Conservation (phyloP, 345 rosid species). For the Mallotus nudiflorus region DNA sequence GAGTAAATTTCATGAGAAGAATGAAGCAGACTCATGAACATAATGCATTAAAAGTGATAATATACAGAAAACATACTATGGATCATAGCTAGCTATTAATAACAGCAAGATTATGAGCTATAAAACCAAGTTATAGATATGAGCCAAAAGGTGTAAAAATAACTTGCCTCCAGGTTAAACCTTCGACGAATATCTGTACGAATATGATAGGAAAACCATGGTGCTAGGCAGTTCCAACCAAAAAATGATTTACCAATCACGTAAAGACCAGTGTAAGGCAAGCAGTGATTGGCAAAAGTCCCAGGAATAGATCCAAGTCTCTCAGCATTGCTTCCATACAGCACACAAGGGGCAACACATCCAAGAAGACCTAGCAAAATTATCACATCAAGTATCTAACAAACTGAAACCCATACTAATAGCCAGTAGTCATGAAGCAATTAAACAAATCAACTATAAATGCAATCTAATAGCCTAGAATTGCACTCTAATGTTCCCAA, state of each 20-base stretch:
- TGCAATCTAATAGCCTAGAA: neutral
- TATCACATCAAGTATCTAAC: neutral
- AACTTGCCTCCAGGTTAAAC: constrained; percentile 88
- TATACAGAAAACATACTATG: neutral
- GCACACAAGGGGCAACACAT: constrained; percentile 79
- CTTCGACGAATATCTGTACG: constrained; percentile 76
- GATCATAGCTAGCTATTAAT: neutral
- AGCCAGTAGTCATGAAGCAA: neutral
- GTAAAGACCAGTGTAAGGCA: constrained; percentile 70
- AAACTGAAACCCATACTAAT: neutral
- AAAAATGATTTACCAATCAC: constrained; percentile 60
- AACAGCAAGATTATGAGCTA: neutral
- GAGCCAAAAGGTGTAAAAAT: constrained; percentile 4
- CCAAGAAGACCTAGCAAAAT: constrained; percentile 75
- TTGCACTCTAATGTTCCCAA: neutral
- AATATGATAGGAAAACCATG: constrained; percentile 73
- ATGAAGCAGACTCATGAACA: neutral
- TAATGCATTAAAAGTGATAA: neutral
- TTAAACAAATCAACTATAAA: neutral
- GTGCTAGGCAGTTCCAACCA: constrained; percentile 84
- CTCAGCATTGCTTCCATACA: constrained; percentile 88
- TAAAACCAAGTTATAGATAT: neutral
- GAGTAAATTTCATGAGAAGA: neutral
- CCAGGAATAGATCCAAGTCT: constrained; percentile 77
- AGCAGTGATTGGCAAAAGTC: constrained; percentile 77